Base-by-base conservation (phyloP, 345 rosid genomes). In the Camelina neglecta region DNA sequence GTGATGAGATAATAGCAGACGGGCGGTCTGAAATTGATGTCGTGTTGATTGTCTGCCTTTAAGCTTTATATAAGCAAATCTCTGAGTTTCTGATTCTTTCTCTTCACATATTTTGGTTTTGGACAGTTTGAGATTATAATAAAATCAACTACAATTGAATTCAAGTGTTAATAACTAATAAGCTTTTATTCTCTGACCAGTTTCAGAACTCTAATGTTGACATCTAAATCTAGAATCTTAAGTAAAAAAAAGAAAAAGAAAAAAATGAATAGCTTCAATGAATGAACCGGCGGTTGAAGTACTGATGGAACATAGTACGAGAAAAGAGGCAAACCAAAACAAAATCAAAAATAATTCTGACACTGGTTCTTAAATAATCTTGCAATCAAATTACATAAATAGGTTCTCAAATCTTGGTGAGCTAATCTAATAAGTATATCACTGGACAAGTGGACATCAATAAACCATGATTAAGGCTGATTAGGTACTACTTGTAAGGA, bases 21-120 rank as follows among this genome's bases (percentile, higher is more conserved):
- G 93, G 93, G 95, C 93, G 93, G 95, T 84, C 94, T 78, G 96
- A 93, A 82, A 55, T 83, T 86, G 95, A 87, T 90, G 98, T 89
- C 86, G 5, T 93, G 95, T 89, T 79, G 96, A 87, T 60, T 84
- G 93, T 89, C 97, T 86, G 95, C 83, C 80, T 38, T 69, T 78
- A 83, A 29, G 65, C 86, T 41, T 83, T 9, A 39, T 68, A 60
- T 38, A 31, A 79, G 61, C 73, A n/a, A 12, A 12, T 72, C 81
- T 86, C 88, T 88, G 90, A 90, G 92, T 71, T 57, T 67, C 68
- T 67, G 2, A 5, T 31, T 44, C 71, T 5, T n/a, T 20, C 3
- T 0, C 4, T 0, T 35, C 38, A 6, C 31, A 0, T 47, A 0
- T 26, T 29, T 29, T 29, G 31, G 2, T 44, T n/a, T n/a, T 2